These are phyloP conservation scores for Chlorella sp. DNA, from an alignment of 139 green algal genomes.

Conservation along the genomic window DNA sequence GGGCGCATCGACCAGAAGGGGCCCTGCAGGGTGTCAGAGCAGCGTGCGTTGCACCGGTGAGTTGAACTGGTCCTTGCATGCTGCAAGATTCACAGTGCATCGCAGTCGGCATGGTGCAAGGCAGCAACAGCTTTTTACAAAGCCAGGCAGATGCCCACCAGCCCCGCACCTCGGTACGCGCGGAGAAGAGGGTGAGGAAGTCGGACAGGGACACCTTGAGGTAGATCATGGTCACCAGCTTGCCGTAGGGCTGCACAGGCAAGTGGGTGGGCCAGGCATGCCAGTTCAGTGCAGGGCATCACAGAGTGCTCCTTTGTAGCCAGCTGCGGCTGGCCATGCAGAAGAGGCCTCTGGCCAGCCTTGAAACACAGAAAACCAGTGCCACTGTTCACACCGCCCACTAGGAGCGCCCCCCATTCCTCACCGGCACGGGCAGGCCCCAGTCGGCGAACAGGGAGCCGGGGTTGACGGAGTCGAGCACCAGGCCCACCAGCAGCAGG, in stretches of 20 bases:
- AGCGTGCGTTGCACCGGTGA: too few species aligned
- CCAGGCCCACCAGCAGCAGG: constrained; percentile 80
- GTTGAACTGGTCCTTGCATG: too few species aligned
- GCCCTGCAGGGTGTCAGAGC: constrained; percentile 69
- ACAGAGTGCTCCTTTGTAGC: background rate
- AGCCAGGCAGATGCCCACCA: too few species aligned
- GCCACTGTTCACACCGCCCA: too few species aligned
- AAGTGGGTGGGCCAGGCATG: background rate
- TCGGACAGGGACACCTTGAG: constrained; percentile 89
- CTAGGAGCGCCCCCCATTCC: too few species aligned
- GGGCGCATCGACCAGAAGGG: constrained; percentile 74
- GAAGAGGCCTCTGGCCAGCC: too few species aligned
- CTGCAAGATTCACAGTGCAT: too few species aligned
- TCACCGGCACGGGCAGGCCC: constrained; percentile 54
- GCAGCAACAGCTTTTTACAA: too few species aligned
- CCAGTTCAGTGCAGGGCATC: too few species aligned
- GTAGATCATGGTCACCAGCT: constrained; percentile 86
- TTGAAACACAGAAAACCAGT: too few species aligned
- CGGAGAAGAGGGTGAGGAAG: constrained; percentile 89
- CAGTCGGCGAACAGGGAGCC: constrained; percentile 47
- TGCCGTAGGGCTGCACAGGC: constrained; percentile 55
- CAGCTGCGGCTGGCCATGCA: background rate
- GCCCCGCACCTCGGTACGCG: constrained; percentile 63
- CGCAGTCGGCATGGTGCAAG: too few species aligned
- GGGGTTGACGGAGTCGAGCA: constrained; percentile 67